Conservation (phyloP, 192 early-diverging fungal species). For the Funneliformis geosporum region DNA sequence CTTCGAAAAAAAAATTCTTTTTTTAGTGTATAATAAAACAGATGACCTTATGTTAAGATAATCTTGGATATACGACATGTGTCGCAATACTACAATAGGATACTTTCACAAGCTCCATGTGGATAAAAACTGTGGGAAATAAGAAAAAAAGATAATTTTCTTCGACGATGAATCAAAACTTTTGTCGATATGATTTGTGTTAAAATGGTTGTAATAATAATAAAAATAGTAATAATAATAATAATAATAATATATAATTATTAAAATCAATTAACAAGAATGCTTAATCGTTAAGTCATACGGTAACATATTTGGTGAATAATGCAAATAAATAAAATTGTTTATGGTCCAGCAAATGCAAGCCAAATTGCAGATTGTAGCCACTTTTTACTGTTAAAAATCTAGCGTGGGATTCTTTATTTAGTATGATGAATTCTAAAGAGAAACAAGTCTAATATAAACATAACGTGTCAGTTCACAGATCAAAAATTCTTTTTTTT, state of each 20-base stretch:
- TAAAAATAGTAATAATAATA: too few species aligned
- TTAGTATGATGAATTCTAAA: not conserved
- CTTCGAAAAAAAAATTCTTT: not conserved
- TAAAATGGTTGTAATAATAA: too few species aligned
- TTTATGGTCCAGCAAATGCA: not conserved
- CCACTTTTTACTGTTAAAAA: not conserved
- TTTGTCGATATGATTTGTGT: too few species aligned
- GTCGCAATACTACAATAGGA: not conserved
- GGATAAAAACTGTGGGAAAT: not conserved
- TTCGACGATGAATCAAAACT: too few species aligned
- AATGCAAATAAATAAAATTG: not conserved
- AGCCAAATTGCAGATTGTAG: not conserved
- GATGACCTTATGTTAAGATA: not conserved
- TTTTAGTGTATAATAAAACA: not conserved
- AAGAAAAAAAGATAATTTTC: not conserved
- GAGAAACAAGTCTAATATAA: not conserved
- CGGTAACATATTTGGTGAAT: not conserved
- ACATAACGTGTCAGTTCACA: not conserved
- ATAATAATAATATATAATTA: not conserved
- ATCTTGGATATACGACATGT: constrained; percentile 8
- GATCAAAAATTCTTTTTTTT: not conserved
- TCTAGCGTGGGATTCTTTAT: constrained; percentile 1
- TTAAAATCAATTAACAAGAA: not conserved
- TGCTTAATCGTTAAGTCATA: not conserved
- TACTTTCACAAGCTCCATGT: constrained; percentile 11